Evolutionary conservation across 2,329 filamentous ascomycete species (phyloP), one percentile per base, ranked within the genome.

Genomic region (Calonectria henricotiae): DNA sequence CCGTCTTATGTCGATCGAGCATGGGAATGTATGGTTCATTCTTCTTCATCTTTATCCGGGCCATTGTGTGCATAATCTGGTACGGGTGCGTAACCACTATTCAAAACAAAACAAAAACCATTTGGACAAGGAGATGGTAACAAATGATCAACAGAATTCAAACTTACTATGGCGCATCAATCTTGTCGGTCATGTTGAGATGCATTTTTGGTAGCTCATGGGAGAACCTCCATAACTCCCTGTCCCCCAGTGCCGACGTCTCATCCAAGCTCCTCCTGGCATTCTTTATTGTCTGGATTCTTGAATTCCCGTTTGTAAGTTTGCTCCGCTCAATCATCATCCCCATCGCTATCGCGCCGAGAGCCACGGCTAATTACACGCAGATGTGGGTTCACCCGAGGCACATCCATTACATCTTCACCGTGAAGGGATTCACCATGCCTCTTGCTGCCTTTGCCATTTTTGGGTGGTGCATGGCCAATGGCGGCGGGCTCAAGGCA

Each of bases 361-460:
- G 6, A 39, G 2, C 4, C 4, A 25, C 3, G 2, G 15, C 35
- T 58, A 23, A 58, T 37, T 17, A 1, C 8, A 6, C 6, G 15
- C 51, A 76, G 74, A 79, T 80, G 44, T 79, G 79, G 60, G 75
- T 83, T 60, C 82, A 83, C 61, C 80, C 82, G 2, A 76, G 76
- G 13, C 78, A 80, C 61, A 81, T 83, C 67, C 77, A 80, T 20
- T 78, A 79, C 68, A 69, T 83, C 35, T 83, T 83, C 71, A 80
- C 75, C 13, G 60, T 82, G 62, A 83, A 83, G 66, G 79, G 80
- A 15, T 55, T 83, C 62, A 71, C 80, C 35, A 79, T 82, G 72
- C 80, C 80, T 0, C 68, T 80, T 11, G 81, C 81, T 39, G 76
- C 78, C n/a, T 78, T 83, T 30, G 82, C 79, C 9, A 75, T 83